A percentile compares a stretch with the other conserved stretches of the same genome.
Conservation (phyloP, 257 asterid species). For the Gynochthodes officinalis region DNA sequence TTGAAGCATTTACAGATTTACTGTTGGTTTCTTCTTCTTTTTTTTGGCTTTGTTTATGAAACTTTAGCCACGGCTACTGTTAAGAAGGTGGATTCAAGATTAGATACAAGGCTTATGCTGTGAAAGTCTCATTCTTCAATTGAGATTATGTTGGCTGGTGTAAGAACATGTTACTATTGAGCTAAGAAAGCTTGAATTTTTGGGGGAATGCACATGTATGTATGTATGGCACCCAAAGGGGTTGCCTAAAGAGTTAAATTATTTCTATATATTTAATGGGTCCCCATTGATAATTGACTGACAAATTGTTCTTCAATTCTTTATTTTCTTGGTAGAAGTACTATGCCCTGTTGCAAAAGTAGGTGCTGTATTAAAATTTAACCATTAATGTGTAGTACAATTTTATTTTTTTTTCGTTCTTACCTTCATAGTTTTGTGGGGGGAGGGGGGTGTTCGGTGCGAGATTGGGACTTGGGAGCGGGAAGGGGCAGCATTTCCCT, state of each 20-base stretch:
- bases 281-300: slow-evolving; percentile 2
- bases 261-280: not conserved
- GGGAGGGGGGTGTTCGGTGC: no score
- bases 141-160: not conserved
- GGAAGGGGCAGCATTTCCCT: not conserved
- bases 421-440: no score
- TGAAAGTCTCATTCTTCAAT: not conserved
- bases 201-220: not conserved
- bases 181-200: not conserved
- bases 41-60: not conserved
- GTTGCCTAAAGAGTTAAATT: not conserved
- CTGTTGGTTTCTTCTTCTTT: not conserved
- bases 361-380: not conserved
- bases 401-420: not conserved
- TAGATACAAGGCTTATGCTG: not conserved
- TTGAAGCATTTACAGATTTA: not conserved
- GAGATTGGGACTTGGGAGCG: no score
- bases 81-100: not conserved
- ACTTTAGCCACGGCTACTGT: not conserved
- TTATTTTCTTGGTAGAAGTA: not conserved
- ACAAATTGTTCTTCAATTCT: not conserved
- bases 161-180: not conserved
- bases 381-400: not conserved
- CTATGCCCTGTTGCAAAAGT: slow-evolving; percentile 2
- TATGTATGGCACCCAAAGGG: not conserved